Base-by-base conservation (phyloP, 495 filamentous ascomycete genomes). In the Aspergillus hancockii region DNA sequence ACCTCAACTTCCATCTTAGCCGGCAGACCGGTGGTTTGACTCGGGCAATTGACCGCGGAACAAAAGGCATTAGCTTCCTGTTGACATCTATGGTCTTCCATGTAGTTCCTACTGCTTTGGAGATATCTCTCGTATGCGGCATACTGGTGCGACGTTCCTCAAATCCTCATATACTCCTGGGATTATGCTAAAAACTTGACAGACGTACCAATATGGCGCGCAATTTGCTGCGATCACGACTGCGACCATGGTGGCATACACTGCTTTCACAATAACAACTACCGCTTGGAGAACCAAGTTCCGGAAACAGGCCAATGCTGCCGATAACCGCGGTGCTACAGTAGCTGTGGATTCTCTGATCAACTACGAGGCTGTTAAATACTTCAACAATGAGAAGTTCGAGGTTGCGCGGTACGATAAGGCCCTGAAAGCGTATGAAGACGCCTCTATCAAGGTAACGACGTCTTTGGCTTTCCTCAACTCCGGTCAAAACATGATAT, bases 81-180 rank as follows among this genome's bases (percentile, higher is more conserved):
- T 80, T 98, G 55, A 96, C 91, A 9, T 97, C 93, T 40, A 98
- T 98, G 94, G 92, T 98, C 36, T 98, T 98, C 67, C 95, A 98
- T 67, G 90, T 98, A 43, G 81, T 98, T 16, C 94, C 94, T 0
- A 98, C 94, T 0, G 91, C 92, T 0, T 71, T 98, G 52, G 94
- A 98, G 71, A 97, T 98, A 52, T 84, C 85, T 46, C 89, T 98
- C 78, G 94, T 98, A 1, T 98, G 94, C 68, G 92, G 95, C 55
- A 97, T 91, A 53, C 67, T 91, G 68, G 86, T 88, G 79, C 54
- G 67, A 31, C 18, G 8, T 16, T n/a, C n/a, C n/a, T n/a, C n/a
- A 50, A 46, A 18, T 28, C 18, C 16, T n/a, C 45, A 46, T 18
- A 4, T 46, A 52, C 30, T 5, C n/a, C 14, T 21, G 10, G 62